Base-by-base conservation (phyloP, 2,329 filamentous ascomycete genomes). In the Basipetospora chlamydospora region DNA sequence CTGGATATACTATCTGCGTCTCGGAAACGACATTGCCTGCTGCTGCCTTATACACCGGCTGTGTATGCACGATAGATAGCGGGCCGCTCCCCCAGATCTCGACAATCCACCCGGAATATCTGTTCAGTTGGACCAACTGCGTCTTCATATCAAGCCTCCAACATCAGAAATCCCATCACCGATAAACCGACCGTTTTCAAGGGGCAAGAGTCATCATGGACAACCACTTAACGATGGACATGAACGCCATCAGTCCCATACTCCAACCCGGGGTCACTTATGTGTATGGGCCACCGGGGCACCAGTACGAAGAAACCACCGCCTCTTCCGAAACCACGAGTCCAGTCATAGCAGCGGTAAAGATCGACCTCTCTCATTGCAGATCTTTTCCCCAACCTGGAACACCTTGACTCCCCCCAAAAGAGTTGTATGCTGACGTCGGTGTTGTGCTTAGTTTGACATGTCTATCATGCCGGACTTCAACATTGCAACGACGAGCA, bases 391-490 rank as follows among this genome's bases (percentile, higher is more conserved):
- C 18, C 37, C n/a, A n/a, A n/a, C n/a, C n/a, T 41, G 8, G 6
- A 15, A 39, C 18, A 23, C n/a, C n/a, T n/a, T n/a, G n/a, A n/a
- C n/a, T n/a, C n/a, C n/a, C n/a, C n/a, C n/a, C n/a, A n/a, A n/a
- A n/a, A n/a, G n/a, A n/a, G n/a, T n/a, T n/a, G n/a, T n/a, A n/a
- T n/a, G n/a, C n/a, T n/a, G n/a, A n/a, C n/a, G n/a, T n/a, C n/a
- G n/a, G n/a, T 6, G 9, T 11, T 22, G 5, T 17, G 6, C 15
- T 6, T 15, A 46, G 44, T 46, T 45, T 17, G 43, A 46, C 18
- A 38, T 44, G 28, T 37, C 38, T n/a, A 39, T 44, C 11, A 26
- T 50, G 6, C 42, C 44, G 20, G 51, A 56, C 16, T 46, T 49
- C 31, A 43, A 43, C 39, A 37, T 45, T 41, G 23, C 46, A 6